A percentile compares a stretch with the other conserved stretches of the same genome.
Evolutionary conservation across 2,329 filamentous ascomycete species (phyloP).

Genomic region (Alternaria rosae): DNA sequence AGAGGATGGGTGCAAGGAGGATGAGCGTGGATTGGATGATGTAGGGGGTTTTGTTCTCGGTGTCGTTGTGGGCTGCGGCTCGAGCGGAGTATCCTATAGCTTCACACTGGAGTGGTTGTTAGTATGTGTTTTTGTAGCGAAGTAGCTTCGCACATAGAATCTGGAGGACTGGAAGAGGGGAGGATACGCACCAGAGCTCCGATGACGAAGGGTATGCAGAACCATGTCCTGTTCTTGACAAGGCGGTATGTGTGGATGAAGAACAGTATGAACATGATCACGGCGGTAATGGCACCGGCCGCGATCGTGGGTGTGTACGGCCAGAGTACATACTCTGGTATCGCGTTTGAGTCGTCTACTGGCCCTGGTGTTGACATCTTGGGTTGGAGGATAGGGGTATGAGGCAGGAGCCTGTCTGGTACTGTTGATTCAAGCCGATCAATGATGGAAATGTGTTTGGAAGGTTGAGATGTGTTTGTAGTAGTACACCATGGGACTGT

Average conservation of each 20-base stretch:
- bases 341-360: conserved; percentile 16
- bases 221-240: conserved; percentile 57
- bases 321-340: conserved; percentile 38
- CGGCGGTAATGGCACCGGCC: conserved; percentile 56
- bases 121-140: conserved; percentile 1
- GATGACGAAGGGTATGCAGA: conserved; percentile 59
- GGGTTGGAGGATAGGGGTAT: background rate
- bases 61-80: conserved; percentile 45
- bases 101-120: conserved; percentile 40
- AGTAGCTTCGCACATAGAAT: conserved; percentile 5
- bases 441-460: background rate
- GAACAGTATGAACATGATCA: conserved; percentile 58
- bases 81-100: conserved; percentile 52
- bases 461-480: background rate
- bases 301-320: conserved; percentile 57
- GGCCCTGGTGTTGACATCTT: conserved; percentile 22
- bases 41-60: conserved; percentile 42
- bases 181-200: conserved; percentile 49
- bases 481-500: background rate
- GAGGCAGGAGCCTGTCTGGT: background rate
- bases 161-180: conserved; percentile 48
- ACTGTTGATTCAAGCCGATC: background rate
- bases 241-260: conserved; percentile 55
- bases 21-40: conserved; percentile 50
- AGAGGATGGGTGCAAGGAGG: conserved; percentile 52